These are phyloP conservation scores for Rhynchospora breviuscula DNA, from an alignment of 176 grass and related monocot genomes.

Conservation along the genomic window DNA sequence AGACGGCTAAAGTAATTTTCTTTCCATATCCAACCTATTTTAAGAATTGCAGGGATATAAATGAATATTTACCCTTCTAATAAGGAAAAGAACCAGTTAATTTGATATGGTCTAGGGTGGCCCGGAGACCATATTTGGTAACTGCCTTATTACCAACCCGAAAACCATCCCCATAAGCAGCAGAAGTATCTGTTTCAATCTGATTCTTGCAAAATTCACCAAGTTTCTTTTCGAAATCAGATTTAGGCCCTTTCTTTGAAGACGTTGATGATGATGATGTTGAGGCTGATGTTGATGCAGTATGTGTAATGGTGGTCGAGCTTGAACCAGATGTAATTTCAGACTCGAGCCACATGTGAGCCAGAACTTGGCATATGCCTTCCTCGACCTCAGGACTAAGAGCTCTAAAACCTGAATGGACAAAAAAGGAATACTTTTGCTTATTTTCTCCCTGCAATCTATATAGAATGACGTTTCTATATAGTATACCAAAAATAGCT, in stretches of 20 bases:
- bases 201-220: conserved; percentile 79
- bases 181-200: conserved; percentile 56
- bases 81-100: conserved; percentile 54
- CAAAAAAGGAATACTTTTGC: not conserved
- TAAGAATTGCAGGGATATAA: conserved; percentile 8
- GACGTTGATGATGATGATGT: conserved; percentile 42
- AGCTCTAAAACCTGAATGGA: conserved; percentile 42
- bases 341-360: conserved; percentile 77
- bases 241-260: conserved; percentile 56
- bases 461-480: not conserved
- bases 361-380: conserved; percentile 85
- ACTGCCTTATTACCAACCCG: conserved; percentile 36
- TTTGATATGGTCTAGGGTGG: conserved; percentile 68
- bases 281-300: conserved; percentile 29
- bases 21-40: not conserved
- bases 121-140: conserved; percentile 43
- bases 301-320: conserved; percentile 25
- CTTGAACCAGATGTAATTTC: conserved; percentile 49
- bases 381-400: conserved; percentile 74
- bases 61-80: conserved; percentile 18
- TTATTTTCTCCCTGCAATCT: not conserved
- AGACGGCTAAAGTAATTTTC: not conserved
- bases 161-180: conserved; percentile 60
- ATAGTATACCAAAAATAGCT: not conserved
- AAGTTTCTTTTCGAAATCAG: conserved; percentile 59